Evolutionary conservation across 2,329 filamentous ascomycete species (phyloP).

Genomic region (Arthrocladium fulminans): DNA sequence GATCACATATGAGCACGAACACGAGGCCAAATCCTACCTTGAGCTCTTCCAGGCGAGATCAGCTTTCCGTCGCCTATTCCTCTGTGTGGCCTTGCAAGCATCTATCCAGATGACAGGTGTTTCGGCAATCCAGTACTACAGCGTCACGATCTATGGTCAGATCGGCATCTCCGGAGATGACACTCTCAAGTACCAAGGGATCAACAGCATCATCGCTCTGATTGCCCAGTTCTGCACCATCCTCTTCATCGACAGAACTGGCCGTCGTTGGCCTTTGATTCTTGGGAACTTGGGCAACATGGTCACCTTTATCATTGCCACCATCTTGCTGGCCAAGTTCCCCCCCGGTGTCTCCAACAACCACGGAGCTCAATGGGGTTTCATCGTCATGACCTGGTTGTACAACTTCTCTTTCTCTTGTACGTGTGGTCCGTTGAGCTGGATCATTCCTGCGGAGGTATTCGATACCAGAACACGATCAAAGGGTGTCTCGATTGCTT

Average conservation of each 20-base stretch:
- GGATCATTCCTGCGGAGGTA: conserved; percentile 57
- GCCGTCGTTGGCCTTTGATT: conserved; percentile 65
- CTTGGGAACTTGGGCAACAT: conserved; percentile 62
- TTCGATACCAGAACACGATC: conserved; percentile 68
- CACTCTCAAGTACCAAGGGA: conserved; percentile 66
- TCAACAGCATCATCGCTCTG: conserved; percentile 62
- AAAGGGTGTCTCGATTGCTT: conserved; percentile 66
- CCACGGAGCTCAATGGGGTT: conserved; percentile 56
- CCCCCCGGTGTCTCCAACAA: conserved; percentile 49
- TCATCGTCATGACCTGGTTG: conserved; percentile 68
- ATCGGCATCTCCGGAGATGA: conserved; percentile 59
- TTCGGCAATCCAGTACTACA: conserved; percentile 67
- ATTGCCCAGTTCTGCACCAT: conserved; percentile 62
- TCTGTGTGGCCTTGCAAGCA: conserved; percentile 61
- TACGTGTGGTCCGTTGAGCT: conserved; percentile 59
- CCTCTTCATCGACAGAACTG: conserved; percentile 55
- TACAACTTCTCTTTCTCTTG: conserved; percentile 71
- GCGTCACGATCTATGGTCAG: conserved; percentile 51
- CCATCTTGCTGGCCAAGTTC: conserved; percentile 48
- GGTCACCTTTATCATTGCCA: conserved; percentile 62
- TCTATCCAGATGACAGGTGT: conserved; percentile 70
- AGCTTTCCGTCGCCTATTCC: conserved; percentile 62
- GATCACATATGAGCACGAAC: conserved; percentile 57
- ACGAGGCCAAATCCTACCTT: conserved; percentile 59
- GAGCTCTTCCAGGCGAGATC: conserved; percentile 60